Evolutionary conservation across 768 basidiomycete species (phyloP).

Genomic region (Russula abietina): DNA sequence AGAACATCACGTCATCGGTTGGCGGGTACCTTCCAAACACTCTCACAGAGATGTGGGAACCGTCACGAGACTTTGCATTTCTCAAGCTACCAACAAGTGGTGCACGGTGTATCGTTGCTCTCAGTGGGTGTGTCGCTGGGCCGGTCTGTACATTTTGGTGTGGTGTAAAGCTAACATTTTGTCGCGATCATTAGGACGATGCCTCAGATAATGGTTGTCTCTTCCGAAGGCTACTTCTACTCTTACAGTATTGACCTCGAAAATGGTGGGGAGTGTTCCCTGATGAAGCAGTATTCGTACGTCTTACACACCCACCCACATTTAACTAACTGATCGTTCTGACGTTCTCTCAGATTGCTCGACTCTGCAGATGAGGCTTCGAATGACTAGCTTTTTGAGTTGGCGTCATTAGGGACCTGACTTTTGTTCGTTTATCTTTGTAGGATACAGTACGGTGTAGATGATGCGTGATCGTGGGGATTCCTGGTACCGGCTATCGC

Average conservation of each 20-base stretch:
- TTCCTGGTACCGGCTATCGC: not conserved
- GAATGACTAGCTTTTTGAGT: constrained; percentile 12
- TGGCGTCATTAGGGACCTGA: not conserved
- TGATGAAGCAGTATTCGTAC: constrained; percentile 90
- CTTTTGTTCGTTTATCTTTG: constrained; percentile 4
- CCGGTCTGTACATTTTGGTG: not conserved
- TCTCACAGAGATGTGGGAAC: constrained; percentile 95
- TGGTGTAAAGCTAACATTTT: not conserved
- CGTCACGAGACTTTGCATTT: constrained; percentile 89
- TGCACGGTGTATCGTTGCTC: constrained; percentile 78
- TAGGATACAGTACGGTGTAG: constrained; percentile 15
- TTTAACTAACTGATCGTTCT: not conserved
- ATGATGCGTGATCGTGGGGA: not conserved
- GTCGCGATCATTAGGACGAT: constrained; percentile 52
- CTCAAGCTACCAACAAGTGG: constrained; percentile 75
- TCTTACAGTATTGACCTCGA: constrained; percentile 94
- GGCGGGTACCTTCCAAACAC: constrained; percentile 85
- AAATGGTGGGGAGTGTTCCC: constrained; percentile 87
- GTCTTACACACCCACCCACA: constrained; percentile 19
- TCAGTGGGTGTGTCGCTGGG: constrained; percentile 59
- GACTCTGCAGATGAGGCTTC: constrained; percentile 28
- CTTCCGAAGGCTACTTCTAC: constrained; percentile 93
- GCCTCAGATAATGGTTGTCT: constrained; percentile 96
- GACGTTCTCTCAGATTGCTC: constrained; percentile 24
- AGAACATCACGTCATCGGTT: constrained; percentile 67